Base-by-base conservation (phyloP, 1,284 basidiomycete genomes). In the Anthracocystis panici-leucophaei region DNA sequence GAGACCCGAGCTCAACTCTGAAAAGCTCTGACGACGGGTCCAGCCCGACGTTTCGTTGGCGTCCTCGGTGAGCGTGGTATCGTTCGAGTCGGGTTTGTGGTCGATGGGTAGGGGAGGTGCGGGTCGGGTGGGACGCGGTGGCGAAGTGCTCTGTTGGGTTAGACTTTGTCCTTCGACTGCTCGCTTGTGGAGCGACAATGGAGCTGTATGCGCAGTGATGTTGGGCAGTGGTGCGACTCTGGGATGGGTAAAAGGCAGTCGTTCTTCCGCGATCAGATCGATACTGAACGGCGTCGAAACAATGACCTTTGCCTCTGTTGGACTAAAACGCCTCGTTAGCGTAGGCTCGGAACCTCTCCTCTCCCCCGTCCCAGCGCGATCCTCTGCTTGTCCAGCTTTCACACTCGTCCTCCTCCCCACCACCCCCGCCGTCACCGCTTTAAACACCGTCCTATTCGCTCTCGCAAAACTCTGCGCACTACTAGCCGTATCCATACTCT, bases 361-460 rank as follows among this genome's bases (percentile, higher is more conserved):
- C 56, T 57, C 59, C 5, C 48, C 60, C 4, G 25, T 48, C 20
- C 51, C 54, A 20, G 44, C 4, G 12, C 64, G 57, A 40, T 20
- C 23, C 16, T 53, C 51, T 7, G 38, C 44, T 10, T 27, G 9
- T 16, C 21, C 35, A 18, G 46, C 51, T 6, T 63, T 35, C 7
- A 66, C 27, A 44, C 69, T 74, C 4, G 40, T 48, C 25, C 66
- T 54, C 41, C 65, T 57, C 1, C 38, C 65, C 18, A 66, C 12
- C 0, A 66, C 12, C 0, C 40, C 45, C 14, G 18, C 33, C 2
- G 59, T 11, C 4, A 21, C 41, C 10, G 71, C 75, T 16, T 69
- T 67, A n/a, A 77, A 77, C 21, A 77, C 41, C 2, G 75, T 77
- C 58, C 51, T 69, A 8, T 53, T 60, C 23, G 52, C 18, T 12